Evolutionary conservation across 2,329 filamentous ascomycete genomes (phyloP).

Genomic region (Botrytis aclada): DNA sequence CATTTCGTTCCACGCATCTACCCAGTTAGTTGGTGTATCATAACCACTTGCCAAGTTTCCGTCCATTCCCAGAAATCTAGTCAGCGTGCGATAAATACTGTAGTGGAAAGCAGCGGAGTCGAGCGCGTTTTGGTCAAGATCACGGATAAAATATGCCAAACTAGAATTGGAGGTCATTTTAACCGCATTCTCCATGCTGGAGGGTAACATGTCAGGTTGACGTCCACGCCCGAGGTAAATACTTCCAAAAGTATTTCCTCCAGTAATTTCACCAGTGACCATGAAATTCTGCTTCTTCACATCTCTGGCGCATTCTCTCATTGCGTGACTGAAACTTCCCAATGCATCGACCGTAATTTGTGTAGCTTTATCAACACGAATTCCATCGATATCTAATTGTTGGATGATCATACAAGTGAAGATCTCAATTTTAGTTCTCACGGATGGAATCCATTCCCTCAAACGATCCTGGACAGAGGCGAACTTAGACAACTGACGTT

Average conservation of each 20-base stretch:
- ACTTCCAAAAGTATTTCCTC: conserved; percentile 57
- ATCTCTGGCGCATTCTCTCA: conserved; percentile 54
- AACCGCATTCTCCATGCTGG: conserved; percentile 48
- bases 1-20: conserved; percentile 52
- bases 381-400: conserved; percentile 64
- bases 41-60: conserved; percentile 53
- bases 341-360: conserved; percentile 61
- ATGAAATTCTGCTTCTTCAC: conserved; percentile 63
- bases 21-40: conserved; percentile 53
- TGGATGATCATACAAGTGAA: conserved; percentile 63
- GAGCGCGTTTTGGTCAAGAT: conserved; percentile 50
- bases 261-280: conserved; percentile 61
- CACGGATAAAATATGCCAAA: conserved; percentile 50
- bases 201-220: conserved; percentile 51
- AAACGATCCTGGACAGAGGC: conserved; percentile 65
- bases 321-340: conserved; percentile 54
- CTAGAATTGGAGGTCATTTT: conserved; percentile 45
- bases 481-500: conserved; percentile 63
- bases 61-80: conserved; percentile 56
- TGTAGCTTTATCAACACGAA: conserved; percentile 64
- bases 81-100: conserved; percentile 60
- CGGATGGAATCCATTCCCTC: conserved; percentile 59
- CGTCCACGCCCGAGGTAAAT: conserved; percentile 62
- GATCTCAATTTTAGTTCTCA: conserved; percentile 54
- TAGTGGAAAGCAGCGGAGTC: conserved; percentile 63